Percentiles rank a stretch among this genome's conserved stretches.
These are phyloP conservation scores for Microcos paniculata DNA, from an alignment of 345 rosid genomes.

Conservation along the genomic window DNA sequence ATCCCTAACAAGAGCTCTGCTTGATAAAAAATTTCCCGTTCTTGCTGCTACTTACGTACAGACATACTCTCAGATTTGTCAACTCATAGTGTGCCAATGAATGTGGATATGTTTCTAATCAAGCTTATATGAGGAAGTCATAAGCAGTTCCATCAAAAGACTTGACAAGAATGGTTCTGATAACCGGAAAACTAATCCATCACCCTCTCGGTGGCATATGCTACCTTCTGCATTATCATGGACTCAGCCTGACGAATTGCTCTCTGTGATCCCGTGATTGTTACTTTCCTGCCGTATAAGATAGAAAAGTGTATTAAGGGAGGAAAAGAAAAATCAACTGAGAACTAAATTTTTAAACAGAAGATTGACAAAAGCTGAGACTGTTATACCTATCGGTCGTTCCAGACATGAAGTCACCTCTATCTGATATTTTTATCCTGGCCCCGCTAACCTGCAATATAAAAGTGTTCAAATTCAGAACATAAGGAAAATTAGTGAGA, in stretches of 20 bases:
- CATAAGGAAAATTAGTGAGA: not conserved
- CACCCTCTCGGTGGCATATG: slow-evolving; percentile 76
- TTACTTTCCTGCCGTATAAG: slow-evolving; percentile 71
- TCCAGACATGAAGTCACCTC: slow-evolving; percentile 96
- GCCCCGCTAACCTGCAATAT: slow-evolving; percentile 84
- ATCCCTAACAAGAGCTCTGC: slow-evolving; percentile 30
- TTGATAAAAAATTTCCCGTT: slow-evolving; percentile 14
- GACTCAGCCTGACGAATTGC: slow-evolving; percentile 82
- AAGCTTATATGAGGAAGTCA: slow-evolving; percentile 2
- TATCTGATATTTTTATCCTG: slow-evolving; percentile 86
- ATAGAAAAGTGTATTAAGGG: not conserved
- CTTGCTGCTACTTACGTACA: slow-evolving; percentile 6
- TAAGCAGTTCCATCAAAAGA: slow-evolving; percentile 16
- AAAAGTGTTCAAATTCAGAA: slow-evolving; percentile 15
- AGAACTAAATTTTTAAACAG: not conserved
- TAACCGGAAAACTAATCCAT: slow-evolving; percentile 41
- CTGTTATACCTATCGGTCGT: slow-evolving; percentile 73
- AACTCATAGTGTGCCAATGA: slow-evolving; percentile 6
- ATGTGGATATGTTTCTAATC: slow-evolving; percentile 16
- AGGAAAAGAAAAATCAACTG: not conserved
- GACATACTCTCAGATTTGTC: slow-evolving; percentile 22
- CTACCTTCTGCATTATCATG: slow-evolving; percentile 94
- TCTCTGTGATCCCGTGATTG: slow-evolving; percentile 88
- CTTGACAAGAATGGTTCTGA: slow-evolving; percentile 16
- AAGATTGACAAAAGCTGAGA: not conserved